Conservation (phyloP, 805 yeast genomes). For the Metschnikowia corniflorae region DNA sequence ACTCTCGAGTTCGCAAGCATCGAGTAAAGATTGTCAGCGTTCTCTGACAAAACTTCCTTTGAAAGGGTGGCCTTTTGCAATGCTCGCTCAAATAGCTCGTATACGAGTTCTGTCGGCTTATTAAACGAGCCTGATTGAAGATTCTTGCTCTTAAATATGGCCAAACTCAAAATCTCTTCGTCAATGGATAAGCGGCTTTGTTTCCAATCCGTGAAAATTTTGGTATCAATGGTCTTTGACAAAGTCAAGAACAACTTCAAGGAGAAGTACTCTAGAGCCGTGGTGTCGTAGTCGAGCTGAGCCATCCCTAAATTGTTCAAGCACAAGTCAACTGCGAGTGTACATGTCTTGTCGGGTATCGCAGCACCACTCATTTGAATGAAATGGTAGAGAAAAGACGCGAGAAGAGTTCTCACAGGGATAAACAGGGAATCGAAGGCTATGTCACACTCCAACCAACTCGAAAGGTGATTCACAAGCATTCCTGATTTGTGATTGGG, state of each 20-base stretch:
- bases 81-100: constrained; percentile 28
- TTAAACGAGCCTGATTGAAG: not conserved
- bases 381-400: constrained; percentile 40
- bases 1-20: constrained; percentile 24
- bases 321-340: constrained; percentile 35
- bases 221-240: constrained; percentile 7
- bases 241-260: constrained; percentile 41
- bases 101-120: constrained; percentile 23
- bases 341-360: constrained; percentile 33
- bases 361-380: constrained; percentile 12
- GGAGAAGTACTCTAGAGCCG: constrained; percentile 46
- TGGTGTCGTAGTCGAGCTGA: constrained; percentile 31
- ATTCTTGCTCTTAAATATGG: constrained; percentile 26
- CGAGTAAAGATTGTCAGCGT: constrained; percentile 33
- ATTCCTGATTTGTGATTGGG: constrained; percentile 64
- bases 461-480: constrained; percentile 50
- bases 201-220: constrained; percentile 17
- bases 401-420: constrained; percentile 47
- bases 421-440: constrained; percentile 57
- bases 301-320: constrained; percentile 45
- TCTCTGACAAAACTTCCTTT: constrained; percentile 24
- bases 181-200: constrained; percentile 35
- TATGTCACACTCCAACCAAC: constrained; percentile 60
- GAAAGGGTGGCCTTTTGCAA: constrained; percentile 26
- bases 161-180: constrained; percentile 43